These are phyloP conservation scores for Sphaerosporella brunnea DNA, from an alignment of 495 filamentous ascomycete genomes.

Conservation along the genomic window DNA sequence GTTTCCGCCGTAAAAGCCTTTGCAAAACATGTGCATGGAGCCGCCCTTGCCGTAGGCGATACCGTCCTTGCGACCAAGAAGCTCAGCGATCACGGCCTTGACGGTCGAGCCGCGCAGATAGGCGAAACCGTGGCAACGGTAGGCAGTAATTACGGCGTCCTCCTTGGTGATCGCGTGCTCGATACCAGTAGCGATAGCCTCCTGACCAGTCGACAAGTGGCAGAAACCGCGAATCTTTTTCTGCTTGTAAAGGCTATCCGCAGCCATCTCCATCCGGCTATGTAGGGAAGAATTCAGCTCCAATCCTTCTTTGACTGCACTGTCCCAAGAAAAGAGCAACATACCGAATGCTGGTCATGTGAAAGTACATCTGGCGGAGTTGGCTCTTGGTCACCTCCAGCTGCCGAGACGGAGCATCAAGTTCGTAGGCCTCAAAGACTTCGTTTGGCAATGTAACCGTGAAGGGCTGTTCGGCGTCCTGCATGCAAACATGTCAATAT, in stretches of 20 bases:
- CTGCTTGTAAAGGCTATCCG: conserved; percentile 95
- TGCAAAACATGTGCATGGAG: conserved; percentile 99
- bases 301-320: too few species aligned
- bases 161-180: conserved; percentile 82
- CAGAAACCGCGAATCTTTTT: conserved; percentile 99
- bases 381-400: conserved; percentile 88
- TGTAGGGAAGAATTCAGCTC: background rate
- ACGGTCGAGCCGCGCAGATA: conserved; percentile 88
- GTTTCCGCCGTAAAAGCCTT: conserved; percentile 95
- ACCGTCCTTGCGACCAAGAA: conserved; percentile 83
- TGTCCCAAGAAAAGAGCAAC: conserved; percentile 13
- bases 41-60: conserved; percentile 98
- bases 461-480: conserved; percentile 93
- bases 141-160: conserved; percentile 92
- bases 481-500: conserved; percentile 11
- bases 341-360: conserved; percentile 89
- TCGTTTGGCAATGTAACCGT: conserved; percentile 81
- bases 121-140: conserved; percentile 96
- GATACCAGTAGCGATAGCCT: conserved; percentile 91
- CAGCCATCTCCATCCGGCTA: conserved; percentile 98
- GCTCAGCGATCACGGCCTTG: conserved; percentile 87
- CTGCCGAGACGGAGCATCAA: conserved; percentile 85
- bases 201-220: conserved; percentile 92
- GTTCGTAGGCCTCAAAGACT: conserved; percentile 98
- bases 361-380: conserved; percentile 94